phyloP scores from a whole-genome alignment of 352 stramenopile genomes.

The Pythium monospermum region DNA sequence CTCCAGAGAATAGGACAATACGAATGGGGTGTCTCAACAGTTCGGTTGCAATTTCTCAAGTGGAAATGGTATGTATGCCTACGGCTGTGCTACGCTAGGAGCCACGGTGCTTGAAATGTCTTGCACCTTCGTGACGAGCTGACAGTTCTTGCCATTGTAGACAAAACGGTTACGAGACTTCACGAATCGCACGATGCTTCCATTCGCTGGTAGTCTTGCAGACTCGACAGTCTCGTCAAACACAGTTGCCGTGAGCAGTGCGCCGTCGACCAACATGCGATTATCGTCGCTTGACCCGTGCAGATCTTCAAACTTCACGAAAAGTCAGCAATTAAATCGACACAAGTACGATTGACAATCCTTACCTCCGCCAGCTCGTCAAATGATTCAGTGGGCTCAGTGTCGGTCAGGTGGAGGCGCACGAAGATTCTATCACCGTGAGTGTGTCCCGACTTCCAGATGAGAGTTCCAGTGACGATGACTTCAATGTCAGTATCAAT shows the following conservation, averaged over 20 bases:
- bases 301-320: not conserved
- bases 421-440: conserved; percentile 1
- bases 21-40: not conserved
- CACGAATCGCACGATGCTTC: conserved; percentile 6
- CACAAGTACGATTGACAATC: not conserved
- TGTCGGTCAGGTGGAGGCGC: conserved; percentile 11
- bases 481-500: conserved; percentile 8
- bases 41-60: not conserved
- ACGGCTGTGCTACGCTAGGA: too few relatives aligned
- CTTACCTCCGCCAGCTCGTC: conserved; percentile 14
- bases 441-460: conserved; percentile 5
- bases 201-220: conserved; percentile 2
- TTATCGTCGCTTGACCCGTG: conserved; percentile 6
- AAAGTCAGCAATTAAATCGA: not conserved
- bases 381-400: conserved; percentile 3
- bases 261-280: not conserved
- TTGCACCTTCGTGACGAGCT: conserved; percentile 1
- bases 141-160: conserved; percentile 4
- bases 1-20: not conserved
- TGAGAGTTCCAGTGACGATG: not conserved
- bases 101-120: conserved; percentile 1
- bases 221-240: conserved; percentile 16
- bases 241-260: conserved; percentile 14
- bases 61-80: too few relatives aligned
- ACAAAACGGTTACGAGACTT: conserved; percentile 12